Conservation (phyloP, 2,329 filamentous ascomycete species). For the Trichophyton verrucosum region DNA sequence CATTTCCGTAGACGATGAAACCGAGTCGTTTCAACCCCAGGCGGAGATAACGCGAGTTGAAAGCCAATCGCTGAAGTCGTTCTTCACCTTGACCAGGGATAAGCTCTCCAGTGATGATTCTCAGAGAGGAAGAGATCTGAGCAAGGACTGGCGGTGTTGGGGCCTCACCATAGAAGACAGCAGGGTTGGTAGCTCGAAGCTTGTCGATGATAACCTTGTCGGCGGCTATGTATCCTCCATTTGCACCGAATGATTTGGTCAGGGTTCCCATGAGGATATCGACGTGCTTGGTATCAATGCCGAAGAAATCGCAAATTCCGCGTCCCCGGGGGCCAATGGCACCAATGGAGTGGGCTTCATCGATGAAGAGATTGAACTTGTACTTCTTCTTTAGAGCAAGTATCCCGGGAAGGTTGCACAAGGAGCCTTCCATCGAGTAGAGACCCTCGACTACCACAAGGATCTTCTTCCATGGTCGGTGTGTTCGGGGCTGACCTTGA, state of each 20-base stretch:
- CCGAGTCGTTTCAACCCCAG: conserved; percentile 92
- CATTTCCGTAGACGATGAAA: conserved; percentile 92
- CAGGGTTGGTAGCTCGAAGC: conserved; percentile 72
- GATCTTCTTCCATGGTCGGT: conserved; percentile 99
- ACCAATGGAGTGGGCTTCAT: conserved; percentile 92
- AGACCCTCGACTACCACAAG: conserved; percentile 89
- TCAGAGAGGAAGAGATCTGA: conserved; percentile 78
- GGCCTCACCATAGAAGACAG: conserved; percentile 74
- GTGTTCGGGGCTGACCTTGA: conserved; percentile 93
- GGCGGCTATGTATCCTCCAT: conserved; percentile 86
- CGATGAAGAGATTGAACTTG: conserved; percentile 91
- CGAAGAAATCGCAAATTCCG: conserved; percentile 96
- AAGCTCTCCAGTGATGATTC: conserved; percentile 79
- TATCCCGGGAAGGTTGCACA: conserved; percentile 91
- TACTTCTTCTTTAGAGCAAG: conserved; percentile 83
- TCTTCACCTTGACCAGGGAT: conserved; percentile 87
- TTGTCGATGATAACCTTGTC: conserved; percentile 89
- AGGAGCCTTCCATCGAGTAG: conserved; percentile 98
- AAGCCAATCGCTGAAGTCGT: conserved; percentile 85
- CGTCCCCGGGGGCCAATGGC: conserved; percentile 78
- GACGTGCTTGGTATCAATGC: conserved; percentile 72
- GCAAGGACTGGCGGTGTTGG: conserved; percentile 77
- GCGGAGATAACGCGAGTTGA: conserved; percentile 97
- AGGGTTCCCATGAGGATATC: conserved; percentile 97
- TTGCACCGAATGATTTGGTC: conserved; percentile 96